Conservation (phyloP, 371 early-diverging fungal genomes). For the Umbelopsis sp. region DNA sequence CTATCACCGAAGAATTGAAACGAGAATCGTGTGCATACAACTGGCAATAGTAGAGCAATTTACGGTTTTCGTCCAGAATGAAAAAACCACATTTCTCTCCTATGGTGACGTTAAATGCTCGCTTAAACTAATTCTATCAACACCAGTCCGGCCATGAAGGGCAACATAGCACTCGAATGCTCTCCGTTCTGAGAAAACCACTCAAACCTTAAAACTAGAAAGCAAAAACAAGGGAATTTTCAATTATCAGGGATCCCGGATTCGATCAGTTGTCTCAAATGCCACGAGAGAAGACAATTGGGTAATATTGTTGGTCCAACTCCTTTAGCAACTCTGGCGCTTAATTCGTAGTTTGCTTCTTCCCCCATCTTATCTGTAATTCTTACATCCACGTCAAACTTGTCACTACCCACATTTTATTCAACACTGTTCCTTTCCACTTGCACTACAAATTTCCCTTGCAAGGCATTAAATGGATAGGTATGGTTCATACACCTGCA, state of each 20-base stretch:
- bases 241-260: neutral
- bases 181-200: neutral
- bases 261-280: neutral
- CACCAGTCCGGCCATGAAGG: neutral
- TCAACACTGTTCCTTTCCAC: neutral
- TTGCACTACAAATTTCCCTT: neutral
- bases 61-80: no score
- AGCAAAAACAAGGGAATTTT: neutral
- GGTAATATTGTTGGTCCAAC: neutral
- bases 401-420: no score
- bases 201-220: neutral
- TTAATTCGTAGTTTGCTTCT: no score
- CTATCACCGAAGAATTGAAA: neutral
- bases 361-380: no score
- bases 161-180: neutral
- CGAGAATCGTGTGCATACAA: neutral
- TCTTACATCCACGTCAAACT: no score
- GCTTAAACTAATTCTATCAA: no score
- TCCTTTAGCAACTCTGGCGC: no score
- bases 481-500: neutral
- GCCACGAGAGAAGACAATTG: conserved; percentile 2
- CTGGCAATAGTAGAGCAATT: neutral
- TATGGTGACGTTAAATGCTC: no score
- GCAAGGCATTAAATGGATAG: no score
- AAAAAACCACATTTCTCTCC: no score